phyloP scores from a whole-genome alignment of 768 basidiomycete species.

The Lepiota venenata region DNA sequence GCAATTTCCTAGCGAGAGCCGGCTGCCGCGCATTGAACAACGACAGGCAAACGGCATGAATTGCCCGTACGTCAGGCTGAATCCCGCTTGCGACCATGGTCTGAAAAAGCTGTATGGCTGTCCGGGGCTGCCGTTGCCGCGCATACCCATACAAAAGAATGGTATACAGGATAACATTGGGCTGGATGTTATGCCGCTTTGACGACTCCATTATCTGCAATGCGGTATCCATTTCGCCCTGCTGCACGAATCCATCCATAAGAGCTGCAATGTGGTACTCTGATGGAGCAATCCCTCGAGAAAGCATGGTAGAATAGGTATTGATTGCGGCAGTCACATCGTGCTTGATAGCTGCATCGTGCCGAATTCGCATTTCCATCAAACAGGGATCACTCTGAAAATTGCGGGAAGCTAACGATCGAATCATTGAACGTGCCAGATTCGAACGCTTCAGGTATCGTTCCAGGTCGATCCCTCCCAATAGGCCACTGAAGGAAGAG shows the following conservation, averaged over 20 bases:
- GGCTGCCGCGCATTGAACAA: conserved; percentile 58
- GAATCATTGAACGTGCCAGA: conserved; percentile 38
- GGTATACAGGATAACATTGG: conserved; percentile 71
- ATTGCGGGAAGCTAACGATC: conserved; percentile 42
- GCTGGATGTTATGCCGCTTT: conserved; percentile 43
- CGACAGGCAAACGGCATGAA: conserved; percentile 69
- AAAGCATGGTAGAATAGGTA: conserved; percentile 56
- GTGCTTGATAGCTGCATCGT: conserved; percentile 50
- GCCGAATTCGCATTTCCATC: conserved; percentile 58
- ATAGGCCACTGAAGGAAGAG: background rate
- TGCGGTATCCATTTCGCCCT: conserved; percentile 60
- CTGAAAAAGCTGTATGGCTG: conserved; percentile 53
- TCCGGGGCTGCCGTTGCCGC: conserved; percentile 49
- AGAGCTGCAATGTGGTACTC: conserved; percentile 71
- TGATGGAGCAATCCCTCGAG: conserved; percentile 68
- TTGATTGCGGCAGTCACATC: conserved; percentile 50
- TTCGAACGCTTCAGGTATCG: conserved; percentile 15
- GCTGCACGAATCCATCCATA: conserved; percentile 66
- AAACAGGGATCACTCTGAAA: conserved; percentile 56
- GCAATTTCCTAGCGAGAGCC: conserved; percentile 44
- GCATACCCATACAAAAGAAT: conserved; percentile 73
- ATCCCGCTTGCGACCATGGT: conserved; percentile 61
- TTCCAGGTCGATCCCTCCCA: background rate
- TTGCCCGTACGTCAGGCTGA: conserved; percentile 64
- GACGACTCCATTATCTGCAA: conserved; percentile 52